These are phyloP conservation scores for Coemansia sp. DNA, from an alignment of 192 early-diverging fungal genomes.

Conservation along the genomic window DNA sequence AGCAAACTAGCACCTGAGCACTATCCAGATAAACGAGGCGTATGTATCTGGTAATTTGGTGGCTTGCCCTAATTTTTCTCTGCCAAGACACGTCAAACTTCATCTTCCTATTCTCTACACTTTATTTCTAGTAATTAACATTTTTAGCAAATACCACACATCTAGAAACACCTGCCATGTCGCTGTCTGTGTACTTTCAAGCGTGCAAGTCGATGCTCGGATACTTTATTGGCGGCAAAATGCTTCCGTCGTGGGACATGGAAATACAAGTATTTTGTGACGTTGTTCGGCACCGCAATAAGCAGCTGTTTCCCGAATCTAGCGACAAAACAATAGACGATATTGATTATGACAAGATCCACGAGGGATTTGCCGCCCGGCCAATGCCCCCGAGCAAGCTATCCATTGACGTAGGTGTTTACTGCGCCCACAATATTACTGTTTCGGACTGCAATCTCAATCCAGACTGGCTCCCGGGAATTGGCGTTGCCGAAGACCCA, in stretches of 20 bases:
- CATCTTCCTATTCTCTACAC: too few relatives aligned
- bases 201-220: conserved; percentile 10
- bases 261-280: conserved; percentile 24
- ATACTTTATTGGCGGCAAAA: conserved; percentile 16
- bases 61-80: too few relatives aligned
- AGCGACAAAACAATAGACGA: conserved; percentile 28
- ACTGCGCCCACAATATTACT: conserved; percentile 7
- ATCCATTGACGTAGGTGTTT: conserved; percentile 20
- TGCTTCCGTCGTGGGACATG: conserved; percentile 31
- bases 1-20: not conserved
- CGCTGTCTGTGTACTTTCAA: conserved; percentile 9
- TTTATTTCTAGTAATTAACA: too few relatives aligned
- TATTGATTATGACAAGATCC: conserved; percentile 29
- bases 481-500: conserved; percentile 22
- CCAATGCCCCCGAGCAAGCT: conserved; percentile 15
- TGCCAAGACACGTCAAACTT: too few relatives aligned
- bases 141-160: not conserved
- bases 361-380: conserved; percentile 4
- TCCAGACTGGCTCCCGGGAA: conserved; percentile 11
- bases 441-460: conserved; percentile 20
- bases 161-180: not conserved
- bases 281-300: conserved; percentile 8
- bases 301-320: conserved; percentile 9
- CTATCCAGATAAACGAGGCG: too few relatives aligned
- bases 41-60: too few relatives aligned